phyloP scores from a whole-genome alignment of 805 yeast species.

The Candida suzukii region DNA sequence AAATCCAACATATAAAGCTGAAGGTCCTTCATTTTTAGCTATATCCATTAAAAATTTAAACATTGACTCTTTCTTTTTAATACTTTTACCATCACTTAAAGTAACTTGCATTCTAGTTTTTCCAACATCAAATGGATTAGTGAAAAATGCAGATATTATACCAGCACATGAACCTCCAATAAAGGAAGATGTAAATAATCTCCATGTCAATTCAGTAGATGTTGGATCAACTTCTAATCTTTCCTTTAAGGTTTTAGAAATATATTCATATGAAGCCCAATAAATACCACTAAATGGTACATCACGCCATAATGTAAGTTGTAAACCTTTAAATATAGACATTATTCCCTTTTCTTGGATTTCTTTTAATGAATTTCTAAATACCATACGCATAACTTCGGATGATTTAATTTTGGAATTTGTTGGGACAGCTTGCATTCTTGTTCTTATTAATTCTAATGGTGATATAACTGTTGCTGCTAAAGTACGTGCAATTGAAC shows the following conservation, averaged over 20 bases:
- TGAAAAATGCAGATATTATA: slow-evolving; percentile 71
- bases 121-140: slow-evolving; percentile 97
- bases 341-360: slow-evolving; percentile 49
- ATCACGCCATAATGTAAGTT: slow-evolving; percentile 90
- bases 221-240: slow-evolving; percentile 5
- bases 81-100: slow-evolving; percentile 18
- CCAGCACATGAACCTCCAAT: slow-evolving; percentile 83
- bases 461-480: slow-evolving; percentile 88
- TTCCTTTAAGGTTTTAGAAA: slow-evolving; percentile 25
- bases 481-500: slow-evolving; percentile 71
- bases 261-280: slow-evolving; percentile 80
- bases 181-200: slow-evolving; percentile 56
- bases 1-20: slow-evolving; percentile 82
- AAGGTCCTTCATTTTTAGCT: slow-evolving; percentile 64
- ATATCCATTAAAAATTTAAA: slow-evolving; percentile 59
- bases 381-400: slow-evolving; percentile 42
- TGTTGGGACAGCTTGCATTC: slow-evolving; percentile 83
- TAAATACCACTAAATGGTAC: slow-evolving; percentile 95
- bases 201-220: slow-evolving; percentile 10
- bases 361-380: slow-evolving; percentile 28
- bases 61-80: slow-evolving; percentile 43
- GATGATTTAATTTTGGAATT: slow-evolving; percentile 22
- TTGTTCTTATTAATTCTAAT: slow-evolving; percentile 76
- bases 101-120: slow-evolving; percentile 82
- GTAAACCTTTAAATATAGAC: slow-evolving; percentile 76